These are phyloP conservation scores for Elsinoe australis DNA, from an alignment of 2,329 filamentous ascomycete genomes.

Conservation along the genomic window DNA sequence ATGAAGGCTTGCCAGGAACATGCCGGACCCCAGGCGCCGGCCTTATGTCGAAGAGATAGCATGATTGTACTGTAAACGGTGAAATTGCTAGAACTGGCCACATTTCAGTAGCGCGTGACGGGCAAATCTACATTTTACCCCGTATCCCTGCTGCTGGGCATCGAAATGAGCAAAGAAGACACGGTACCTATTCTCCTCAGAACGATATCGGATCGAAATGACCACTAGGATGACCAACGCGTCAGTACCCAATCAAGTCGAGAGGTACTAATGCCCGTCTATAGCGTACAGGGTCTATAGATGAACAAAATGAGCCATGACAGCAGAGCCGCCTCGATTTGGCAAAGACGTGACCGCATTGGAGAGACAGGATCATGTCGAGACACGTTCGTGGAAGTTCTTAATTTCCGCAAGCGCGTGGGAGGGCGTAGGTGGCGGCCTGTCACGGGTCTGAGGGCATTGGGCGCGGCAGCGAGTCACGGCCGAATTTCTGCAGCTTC, in stretches of 20 bases:
- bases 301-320: slow-evolving; percentile 3
- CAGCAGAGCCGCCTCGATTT: slow-evolving; percentile 10
- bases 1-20: too few relatives aligned
- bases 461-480: slow-evolving; percentile 5
- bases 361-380: neutral
- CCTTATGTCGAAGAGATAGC: too few relatives aligned
- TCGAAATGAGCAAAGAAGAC: neutral
- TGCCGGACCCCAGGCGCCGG: too few relatives aligned
- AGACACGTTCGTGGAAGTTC: slow-evolving; percentile 15
- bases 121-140: too few relatives aligned
- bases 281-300: slow-evolving; percentile 13
- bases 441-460: slow-evolving; percentile 7
- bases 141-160: neutral
- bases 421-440: neutral
- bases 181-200: too few relatives aligned
- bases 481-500: slow-evolving; percentile 14
- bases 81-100: too few relatives aligned
- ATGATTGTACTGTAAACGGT: too few relatives aligned
- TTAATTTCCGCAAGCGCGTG: slow-evolving; percentile 15
- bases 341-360: slow-evolving; percentile 1
- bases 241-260: slow-evolving; percentile 1
- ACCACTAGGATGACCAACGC: slow-evolving; percentile 2
- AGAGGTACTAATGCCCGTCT: neutral
- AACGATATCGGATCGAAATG: too few relatives aligned
- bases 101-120: too few relatives aligned